These are phyloP conservation scores for Plasmodium vinckei DNA, from an alignment of 169 alveolate species.

Conservation along the genomic window DNA sequence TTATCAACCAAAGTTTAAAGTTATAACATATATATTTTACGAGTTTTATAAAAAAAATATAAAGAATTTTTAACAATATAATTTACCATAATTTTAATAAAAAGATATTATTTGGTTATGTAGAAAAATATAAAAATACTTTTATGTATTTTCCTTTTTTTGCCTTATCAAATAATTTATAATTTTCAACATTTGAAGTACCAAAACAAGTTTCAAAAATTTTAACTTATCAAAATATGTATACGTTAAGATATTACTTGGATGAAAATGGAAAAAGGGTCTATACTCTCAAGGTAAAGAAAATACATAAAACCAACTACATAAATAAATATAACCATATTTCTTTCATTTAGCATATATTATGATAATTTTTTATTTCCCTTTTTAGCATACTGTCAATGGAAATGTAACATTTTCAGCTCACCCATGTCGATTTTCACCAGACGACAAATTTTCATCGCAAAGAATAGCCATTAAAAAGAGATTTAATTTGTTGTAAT, in stretches of 20 bases:
- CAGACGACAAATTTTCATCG: conserved; percentile 91
- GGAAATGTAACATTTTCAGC: conserved; percentile 91
- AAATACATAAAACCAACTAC: neutral
- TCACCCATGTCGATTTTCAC: conserved; percentile 95
- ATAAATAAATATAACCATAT: no score
- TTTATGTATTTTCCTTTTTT: no score
- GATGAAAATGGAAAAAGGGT: conserved; percentile 82
- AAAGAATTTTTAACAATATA: no score
- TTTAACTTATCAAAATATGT: conserved; percentile 22
- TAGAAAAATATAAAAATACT: no score
- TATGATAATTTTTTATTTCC: neutral
- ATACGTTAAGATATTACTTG: conserved; percentile 75
- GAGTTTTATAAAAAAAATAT: no score
- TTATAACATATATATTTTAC: no score
- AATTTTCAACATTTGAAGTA: no score
- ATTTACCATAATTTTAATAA: no score
- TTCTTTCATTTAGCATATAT: neutral
- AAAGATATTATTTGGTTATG: no score
- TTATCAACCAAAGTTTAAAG: no score
- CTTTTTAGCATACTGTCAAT: conserved; percentile 40
- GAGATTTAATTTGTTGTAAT: conserved; percentile 81
- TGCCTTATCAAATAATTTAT: no score
- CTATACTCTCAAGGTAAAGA: conserved; percentile 79
- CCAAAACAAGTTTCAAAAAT: no score
- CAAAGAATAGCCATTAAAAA: conserved; percentile 88